Percentiles rank a stretch among this genome's conserved stretches.
Evolutionary conservation across 2,329 filamentous ascomycete genomes (phyloP).

Genomic region (Alternaria gansuensis): DNA sequence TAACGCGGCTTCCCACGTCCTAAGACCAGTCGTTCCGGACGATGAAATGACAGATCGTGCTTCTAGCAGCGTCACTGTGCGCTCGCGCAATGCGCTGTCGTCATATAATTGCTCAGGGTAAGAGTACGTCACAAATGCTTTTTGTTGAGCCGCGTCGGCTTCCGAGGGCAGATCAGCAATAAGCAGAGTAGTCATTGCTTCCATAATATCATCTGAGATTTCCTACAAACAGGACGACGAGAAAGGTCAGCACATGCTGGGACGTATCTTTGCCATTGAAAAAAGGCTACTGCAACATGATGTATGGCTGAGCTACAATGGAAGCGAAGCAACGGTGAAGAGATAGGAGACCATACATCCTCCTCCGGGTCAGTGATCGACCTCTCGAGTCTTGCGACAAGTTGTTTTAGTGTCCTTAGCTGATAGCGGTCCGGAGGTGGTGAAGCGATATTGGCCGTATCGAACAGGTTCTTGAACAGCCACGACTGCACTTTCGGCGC

Average conservation of each 20-base stretch:
- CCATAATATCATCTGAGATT: slow-evolving; percentile 82
- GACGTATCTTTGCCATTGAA: slow-evolving; percentile 1
- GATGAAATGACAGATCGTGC: slow-evolving; percentile 74
- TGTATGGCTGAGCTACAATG: slow-evolving; percentile 5
- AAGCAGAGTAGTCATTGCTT: slow-evolving; percentile 71
- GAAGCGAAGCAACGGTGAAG: slow-evolving; percentile 21
- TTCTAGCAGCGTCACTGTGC: slow-evolving; percentile 71
- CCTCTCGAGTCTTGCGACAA: slow-evolving; percentile 74
- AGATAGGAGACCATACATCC: slow-evolving; percentile 72
- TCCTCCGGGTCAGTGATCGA: slow-evolving; percentile 83
- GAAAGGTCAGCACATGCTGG: slow-evolving; percentile 35
- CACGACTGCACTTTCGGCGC: slow-evolving; percentile 69
- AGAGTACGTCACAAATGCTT: slow-evolving; percentile 77
- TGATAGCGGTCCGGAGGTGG: slow-evolving; percentile 75
- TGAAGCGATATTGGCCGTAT: slow-evolving; percentile 63
- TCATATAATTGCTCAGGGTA: slow-evolving; percentile 42
- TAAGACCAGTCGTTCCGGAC: slow-evolving; percentile 75
- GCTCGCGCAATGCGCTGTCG: slow-evolving; percentile 31
- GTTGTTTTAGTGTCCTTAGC: slow-evolving; percentile 74
- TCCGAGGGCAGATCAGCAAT: slow-evolving; percentile 71
- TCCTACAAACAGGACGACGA: slow-evolving; percentile 64
- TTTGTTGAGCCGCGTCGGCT: slow-evolving; percentile 71
- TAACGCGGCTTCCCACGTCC: slow-evolving; percentile 83
- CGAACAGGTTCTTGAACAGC: slow-evolving; percentile 73
- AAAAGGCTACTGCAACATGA: slow-evolving; percentile 2